Percentiles rank a stretch among this genome's conserved stretches.
phyloP scores from a whole-genome alignment of 2,329 filamentous ascomycete genomes.

The Fusarium napiforme region DNA sequence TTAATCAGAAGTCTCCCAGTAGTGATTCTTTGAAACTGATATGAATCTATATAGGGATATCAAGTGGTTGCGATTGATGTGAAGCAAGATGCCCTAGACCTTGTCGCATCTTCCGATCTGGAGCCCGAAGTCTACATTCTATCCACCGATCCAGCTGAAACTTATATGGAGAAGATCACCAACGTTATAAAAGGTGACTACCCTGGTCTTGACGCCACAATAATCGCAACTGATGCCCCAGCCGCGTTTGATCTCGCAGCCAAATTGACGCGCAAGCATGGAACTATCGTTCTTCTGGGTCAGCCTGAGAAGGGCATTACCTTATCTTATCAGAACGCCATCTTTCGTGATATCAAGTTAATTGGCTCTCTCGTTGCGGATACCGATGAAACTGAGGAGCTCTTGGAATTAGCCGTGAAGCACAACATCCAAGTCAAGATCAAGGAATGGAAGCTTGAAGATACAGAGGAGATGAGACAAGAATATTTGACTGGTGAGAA shows the following conservation, averaged over 20 bases:
- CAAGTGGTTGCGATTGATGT: slow-evolving; percentile 9
- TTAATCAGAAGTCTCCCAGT: accelerated
- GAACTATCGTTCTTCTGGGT: slow-evolving; percentile 10
- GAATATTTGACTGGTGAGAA: neutral
- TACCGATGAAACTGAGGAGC: neutral
- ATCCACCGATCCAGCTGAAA: neutral
- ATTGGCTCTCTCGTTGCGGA: neutral
- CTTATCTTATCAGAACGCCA: neutral
- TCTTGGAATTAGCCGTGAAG: neutral
- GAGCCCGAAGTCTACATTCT: slow-evolving; percentile 5
- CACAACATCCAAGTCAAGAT: slow-evolving; percentile 7
- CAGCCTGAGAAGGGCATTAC: slow-evolving; percentile 10
- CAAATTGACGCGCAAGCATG: slow-evolving; percentile 6
- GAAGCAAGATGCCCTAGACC: neutral
- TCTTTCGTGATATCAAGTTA: neutral
- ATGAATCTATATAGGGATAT: neutral
- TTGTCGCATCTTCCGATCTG: neutral
- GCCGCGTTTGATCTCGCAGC: slow-evolving; percentile 6
- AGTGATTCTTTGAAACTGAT: accelerated
- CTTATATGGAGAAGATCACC: neutral
- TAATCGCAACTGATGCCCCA: slow-evolving; percentile 2
- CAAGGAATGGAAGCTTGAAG: slow-evolving; percentile 12
- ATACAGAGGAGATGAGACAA: slow-evolving; percentile 8
- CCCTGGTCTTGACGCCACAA: neutral
- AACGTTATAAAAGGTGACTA: neutral